A percentile compares a stretch with the other conserved stretches of the same genome.
Conservation (phyloP, 805 yeast species). For the Suhomyces sp. region DNA sequence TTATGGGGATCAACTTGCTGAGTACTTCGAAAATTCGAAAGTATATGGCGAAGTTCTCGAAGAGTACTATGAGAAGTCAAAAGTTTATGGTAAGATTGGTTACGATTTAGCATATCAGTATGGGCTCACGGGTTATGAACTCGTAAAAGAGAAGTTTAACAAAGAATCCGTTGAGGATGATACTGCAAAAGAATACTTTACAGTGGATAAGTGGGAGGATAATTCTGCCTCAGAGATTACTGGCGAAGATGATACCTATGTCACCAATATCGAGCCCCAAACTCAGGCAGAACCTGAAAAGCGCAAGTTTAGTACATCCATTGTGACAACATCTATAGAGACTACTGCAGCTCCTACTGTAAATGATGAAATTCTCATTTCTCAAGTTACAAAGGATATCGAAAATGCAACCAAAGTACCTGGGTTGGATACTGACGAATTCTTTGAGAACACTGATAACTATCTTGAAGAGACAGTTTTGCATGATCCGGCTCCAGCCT, state of each 20-base stretch:
- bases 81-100: slow-evolving; percentile 17
- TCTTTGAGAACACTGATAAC: slow-evolving; percentile 9
- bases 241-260: slow-evolving; percentile 2
- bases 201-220: slow-evolving; percentile 22
- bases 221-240: background rate
- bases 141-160: slow-evolving; percentile 29
- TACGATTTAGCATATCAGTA: slow-evolving; percentile 21
- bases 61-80: slow-evolving; percentile 16
- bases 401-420: slow-evolving; percentile 13
- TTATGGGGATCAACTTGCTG: background rate
- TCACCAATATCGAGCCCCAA: slow-evolving; percentile 1
- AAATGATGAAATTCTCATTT: slow-evolving; percentile 9
- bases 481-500: background rate
- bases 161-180: slow-evolving; percentile 20
- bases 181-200: slow-evolving; percentile 20
- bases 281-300: too few relatives aligned
- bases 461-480: background rate
- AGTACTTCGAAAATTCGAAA: background rate
- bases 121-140: slow-evolving; percentile 21
- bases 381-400: slow-evolving; percentile 19
- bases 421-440: slow-evolving; percentile 16
- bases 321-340: background rate
- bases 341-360: slow-evolving; percentile 6
- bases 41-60: background rate
- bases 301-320: too few relatives aligned